Percentiles rank a stretch among this genome's conserved stretches.
Evolutionary conservation across 495 filamentous ascomycete species (phyloP).

Genomic region (Aspergillus homomorphus): DNA sequence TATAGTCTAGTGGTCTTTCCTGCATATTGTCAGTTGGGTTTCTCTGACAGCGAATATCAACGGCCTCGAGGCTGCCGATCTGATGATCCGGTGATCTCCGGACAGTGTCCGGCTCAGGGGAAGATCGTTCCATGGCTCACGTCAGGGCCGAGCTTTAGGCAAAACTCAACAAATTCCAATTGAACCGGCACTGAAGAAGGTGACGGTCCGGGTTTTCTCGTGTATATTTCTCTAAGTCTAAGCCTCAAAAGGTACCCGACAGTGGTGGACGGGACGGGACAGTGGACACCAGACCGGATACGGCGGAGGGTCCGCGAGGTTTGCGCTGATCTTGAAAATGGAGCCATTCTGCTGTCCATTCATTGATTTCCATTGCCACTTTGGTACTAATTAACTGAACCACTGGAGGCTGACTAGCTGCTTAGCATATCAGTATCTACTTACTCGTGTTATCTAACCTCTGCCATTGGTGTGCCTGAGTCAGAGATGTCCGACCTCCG

Average conservation of each 20-base stretch:
- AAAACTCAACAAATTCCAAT: background rate
- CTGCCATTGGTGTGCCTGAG: slow-evolving; percentile 21
- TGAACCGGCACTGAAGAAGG: too few relatives aligned
- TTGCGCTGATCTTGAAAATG: too few relatives aligned
- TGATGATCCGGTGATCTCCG: slow-evolving; percentile 4
- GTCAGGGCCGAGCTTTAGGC: background rate
- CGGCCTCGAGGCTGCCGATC: background rate
- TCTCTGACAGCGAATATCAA: background rate
- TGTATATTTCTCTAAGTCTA: background rate
- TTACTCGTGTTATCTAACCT: background rate
- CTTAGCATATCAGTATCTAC: too few relatives aligned
- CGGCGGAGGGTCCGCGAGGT: too few relatives aligned
- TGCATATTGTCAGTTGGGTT: background rate
- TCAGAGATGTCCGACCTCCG: background rate
- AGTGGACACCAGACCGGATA: too few relatives aligned
- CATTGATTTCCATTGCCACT: too few relatives aligned
- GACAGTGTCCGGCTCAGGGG: background rate
- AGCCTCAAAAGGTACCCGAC: too few relatives aligned
- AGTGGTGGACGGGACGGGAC: too few relatives aligned
- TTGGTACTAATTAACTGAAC: too few relatives aligned
- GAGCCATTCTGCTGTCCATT: too few relatives aligned
- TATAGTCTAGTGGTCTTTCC: background rate
- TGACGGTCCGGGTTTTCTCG: too few relatives aligned
- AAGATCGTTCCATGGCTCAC: background rate
- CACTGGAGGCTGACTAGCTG: too few relatives aligned